Percentiles rank a stretch among this genome's conserved stretches.
phyloP scores from a whole-genome alignment of 257 asterid species.

The Nyctanthes arbortristis region DNA sequence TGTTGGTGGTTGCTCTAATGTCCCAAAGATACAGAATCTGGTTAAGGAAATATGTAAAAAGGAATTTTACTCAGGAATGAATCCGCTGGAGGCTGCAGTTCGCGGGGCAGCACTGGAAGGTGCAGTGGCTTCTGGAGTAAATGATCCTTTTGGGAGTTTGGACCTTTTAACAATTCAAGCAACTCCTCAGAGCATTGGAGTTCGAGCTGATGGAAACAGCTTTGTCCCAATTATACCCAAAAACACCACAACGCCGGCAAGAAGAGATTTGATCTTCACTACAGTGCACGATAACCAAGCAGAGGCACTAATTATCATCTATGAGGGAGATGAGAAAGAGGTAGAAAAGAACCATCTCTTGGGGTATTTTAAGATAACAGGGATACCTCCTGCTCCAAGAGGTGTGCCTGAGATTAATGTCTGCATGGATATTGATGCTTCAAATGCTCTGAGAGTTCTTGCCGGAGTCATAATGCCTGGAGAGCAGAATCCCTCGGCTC shows the following conservation, averaged over 20 bases:
- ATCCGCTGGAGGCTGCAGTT: constrained; percentile 79
- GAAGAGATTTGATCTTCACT: constrained; percentile 61
- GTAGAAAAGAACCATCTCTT: constrained; percentile 66
- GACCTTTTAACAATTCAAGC: constrained; percentile 76
- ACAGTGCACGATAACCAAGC: constrained; percentile 68
- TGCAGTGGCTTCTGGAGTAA: constrained; percentile 74
- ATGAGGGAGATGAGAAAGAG: constrained; percentile 57
- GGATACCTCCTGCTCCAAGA: constrained; percentile 73
- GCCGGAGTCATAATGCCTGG: constrained; percentile 62
- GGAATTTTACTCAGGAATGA: constrained; percentile 49
- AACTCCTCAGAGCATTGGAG: constrained; percentile 68
- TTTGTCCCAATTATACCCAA: constrained; percentile 59
- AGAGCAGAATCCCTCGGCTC: constrained; percentile 34
- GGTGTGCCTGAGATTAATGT: constrained; percentile 78
- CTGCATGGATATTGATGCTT: constrained; percentile 73
- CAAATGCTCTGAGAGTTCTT: constrained; percentile 56
- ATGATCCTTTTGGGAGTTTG: constrained; percentile 72
- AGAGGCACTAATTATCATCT: constrained; percentile 71
- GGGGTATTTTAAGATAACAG: constrained; percentile 66
- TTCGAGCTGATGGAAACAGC: constrained; percentile 56
- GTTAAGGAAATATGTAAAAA: constrained; percentile 38
- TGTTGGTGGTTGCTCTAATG: constrained; percentile 80
- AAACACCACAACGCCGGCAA: constrained; percentile 63
- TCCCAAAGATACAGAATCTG: constrained; percentile 51
- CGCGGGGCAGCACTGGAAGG: constrained; percentile 91